A percentile compares a stretch with the other conserved stretches of the same genome.
Conservation (phyloP, 345 rosid genomes). For the Pistacia integerrima region DNA sequence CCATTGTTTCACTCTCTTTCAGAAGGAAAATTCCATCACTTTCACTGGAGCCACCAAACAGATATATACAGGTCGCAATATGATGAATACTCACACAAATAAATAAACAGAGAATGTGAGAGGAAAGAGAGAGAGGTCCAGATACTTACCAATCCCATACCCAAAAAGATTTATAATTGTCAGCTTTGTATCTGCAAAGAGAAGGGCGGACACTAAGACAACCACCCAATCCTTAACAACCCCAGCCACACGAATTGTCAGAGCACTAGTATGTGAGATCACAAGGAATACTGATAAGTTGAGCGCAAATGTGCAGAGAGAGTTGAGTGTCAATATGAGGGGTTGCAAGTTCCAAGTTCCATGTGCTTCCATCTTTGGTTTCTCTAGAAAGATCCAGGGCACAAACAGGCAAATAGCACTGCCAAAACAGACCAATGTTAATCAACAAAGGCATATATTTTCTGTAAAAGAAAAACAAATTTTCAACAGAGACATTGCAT, state of each 20-base stretch:
- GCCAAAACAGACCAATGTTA: conserved; percentile 33
- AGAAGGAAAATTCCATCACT: background rate
- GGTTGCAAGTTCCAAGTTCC: conserved; percentile 78
- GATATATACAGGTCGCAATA: background rate
- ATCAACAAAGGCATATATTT: conserved; percentile 2
- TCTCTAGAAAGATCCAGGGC: conserved; percentile 97
- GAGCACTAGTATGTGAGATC: conserved; percentile 96
- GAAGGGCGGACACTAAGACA: conserved; percentile 84
- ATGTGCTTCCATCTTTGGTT: conserved; percentile 78
- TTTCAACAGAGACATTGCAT: background rate
- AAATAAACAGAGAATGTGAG: background rate
- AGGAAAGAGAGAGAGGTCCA: background rate
- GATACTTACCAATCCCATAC: conserved; percentile 77
- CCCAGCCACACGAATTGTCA: conserved; percentile 98
- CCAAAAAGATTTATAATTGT: conserved; percentile 86
- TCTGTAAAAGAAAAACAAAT: conserved; percentile 3
- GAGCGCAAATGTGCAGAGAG: conserved; percentile 91
- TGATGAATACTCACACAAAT: background rate
- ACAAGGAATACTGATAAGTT: conserved; percentile 96
- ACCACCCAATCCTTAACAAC: conserved; percentile 99
- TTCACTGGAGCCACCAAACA: background rate
- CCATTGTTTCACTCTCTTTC: background rate
- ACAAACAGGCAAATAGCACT: conserved; percentile 87
- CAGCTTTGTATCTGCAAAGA: conserved; percentile 89
- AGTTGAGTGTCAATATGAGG: conserved; percentile 69